A percentile compares a stretch with the other conserved stretches of the same genome.
Evolutionary conservation across 208 protist genomes (phyloP).

Genomic region (Polymyxa betae): DNA sequence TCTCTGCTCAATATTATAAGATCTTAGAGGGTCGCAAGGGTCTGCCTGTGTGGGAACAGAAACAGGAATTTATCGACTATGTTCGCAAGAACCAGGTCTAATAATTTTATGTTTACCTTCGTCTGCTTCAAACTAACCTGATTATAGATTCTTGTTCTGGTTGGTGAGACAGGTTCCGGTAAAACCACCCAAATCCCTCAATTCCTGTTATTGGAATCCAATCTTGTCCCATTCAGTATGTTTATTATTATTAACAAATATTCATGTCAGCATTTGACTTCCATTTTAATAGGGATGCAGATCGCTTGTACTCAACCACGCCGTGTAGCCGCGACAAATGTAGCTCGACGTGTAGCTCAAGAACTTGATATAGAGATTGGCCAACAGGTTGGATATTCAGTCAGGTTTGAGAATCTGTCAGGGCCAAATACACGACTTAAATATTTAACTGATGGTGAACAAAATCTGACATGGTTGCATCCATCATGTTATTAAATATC

Average conservation of each 20-base stretch:
- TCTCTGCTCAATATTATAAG: slow-evolving; percentile 78
- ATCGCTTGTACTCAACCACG: slow-evolving; percentile 74
- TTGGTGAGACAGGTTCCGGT: slow-evolving; percentile 77
- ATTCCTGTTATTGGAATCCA: slow-evolving; percentile 66
- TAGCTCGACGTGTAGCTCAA: slow-evolving; percentile 73
- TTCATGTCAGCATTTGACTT: neutral
- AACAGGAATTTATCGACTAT: slow-evolving; percentile 75
- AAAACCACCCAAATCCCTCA: slow-evolving; percentile 80
- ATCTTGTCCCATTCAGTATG: neutral
- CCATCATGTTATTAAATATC: neutral
- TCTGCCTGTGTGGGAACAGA: slow-evolving; percentile 81
- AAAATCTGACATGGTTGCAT: slow-evolving; percentile 59
- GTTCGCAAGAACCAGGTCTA: slow-evolving; percentile 62
- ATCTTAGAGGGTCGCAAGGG: slow-evolving; percentile 80
- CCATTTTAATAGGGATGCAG: slow-evolving; percentile 10
- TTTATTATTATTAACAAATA: neutral
- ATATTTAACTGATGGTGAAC: slow-evolving; percentile 85
- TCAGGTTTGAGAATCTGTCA: slow-evolving; percentile 78
- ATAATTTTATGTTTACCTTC: neutral
- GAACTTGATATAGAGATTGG: slow-evolving; percentile 73
- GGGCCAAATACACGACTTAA: slow-evolving; percentile 71
- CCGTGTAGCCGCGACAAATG: slow-evolving; percentile 76
- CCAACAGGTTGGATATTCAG: slow-evolving; percentile 74
- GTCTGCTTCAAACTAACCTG: neutral
- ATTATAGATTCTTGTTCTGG: slow-evolving; percentile 65